Percentiles rank a stretch among this genome's conserved stretches.
Conservation (phyloP, 768 basidiomycete genomes). For the Kwoniella mangroviensis region DNA sequence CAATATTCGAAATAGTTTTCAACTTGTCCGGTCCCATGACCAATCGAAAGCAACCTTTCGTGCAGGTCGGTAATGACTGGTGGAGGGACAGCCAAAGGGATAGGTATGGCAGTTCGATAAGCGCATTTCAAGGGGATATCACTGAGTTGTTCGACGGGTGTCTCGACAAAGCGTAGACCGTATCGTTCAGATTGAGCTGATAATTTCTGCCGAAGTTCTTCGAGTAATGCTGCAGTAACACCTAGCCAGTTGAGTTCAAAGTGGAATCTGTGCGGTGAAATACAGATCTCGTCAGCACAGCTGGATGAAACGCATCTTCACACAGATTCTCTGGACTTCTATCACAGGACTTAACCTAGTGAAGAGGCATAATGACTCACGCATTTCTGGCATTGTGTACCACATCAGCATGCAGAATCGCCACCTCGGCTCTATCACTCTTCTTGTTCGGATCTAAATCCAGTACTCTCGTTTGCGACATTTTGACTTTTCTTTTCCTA, state of each 20-base stretch:
- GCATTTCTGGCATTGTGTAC: slow-evolving; percentile 93
- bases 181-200: slow-evolving; percentile 81
- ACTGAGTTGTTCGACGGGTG: slow-evolving; percentile 87
- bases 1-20: slow-evolving; percentile 79
- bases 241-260: slow-evolving; percentile 98
- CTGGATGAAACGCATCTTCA: no score
- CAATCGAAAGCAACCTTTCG: slow-evolving; percentile 70
- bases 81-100: slow-evolving; percentile 75
- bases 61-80: slow-evolving; percentile 71
- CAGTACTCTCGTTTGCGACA: slow-evolving; percentile 89
- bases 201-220: slow-evolving; percentile 83
- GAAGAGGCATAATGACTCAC: slow-evolving; percentile 32
- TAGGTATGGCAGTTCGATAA: slow-evolving; percentile 87
- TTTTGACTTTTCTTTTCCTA: slow-evolving; percentile 52
- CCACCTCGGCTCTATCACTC: slow-evolving; percentile 85
- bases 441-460: slow-evolving; percentile 67
- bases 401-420: slow-evolving; percentile 88
- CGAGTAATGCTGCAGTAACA: slow-evolving; percentile 86
- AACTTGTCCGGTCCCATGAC: slow-evolving; percentile 65
- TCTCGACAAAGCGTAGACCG: slow-evolving; percentile 89
- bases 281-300: neutral
- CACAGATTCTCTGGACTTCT: no score
- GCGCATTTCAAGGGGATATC: slow-evolving; percentile 83
- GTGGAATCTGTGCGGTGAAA: slow-evolving; percentile 66
- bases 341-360: no score